Conservation (phyloP, 23 red algal genomes). For the Gracilaria domingensis region DNA sequence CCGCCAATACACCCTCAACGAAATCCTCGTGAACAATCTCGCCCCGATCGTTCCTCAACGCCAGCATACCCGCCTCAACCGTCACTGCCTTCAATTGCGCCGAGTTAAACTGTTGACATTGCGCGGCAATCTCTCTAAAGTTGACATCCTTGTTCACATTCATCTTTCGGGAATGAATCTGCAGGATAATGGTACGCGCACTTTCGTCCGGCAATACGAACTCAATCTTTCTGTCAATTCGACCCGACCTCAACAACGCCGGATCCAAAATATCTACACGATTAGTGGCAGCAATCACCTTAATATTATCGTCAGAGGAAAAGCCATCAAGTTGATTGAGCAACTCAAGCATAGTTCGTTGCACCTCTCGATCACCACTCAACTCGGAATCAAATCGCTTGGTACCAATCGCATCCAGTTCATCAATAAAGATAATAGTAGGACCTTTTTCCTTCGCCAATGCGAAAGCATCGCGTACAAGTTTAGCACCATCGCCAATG, state of each 20-base stretch:
- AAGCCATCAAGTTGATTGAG: conserved; percentile 99
- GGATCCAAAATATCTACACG: conserved; percentile 99
- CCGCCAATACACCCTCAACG: conserved; percentile 94
- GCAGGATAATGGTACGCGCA: conserved; percentile 92
- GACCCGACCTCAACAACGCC: conserved; percentile 90
- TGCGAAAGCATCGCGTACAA: conserved; percentile 99
- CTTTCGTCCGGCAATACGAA: conserved; percentile 96
- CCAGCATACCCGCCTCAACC: conserved; percentile 96
- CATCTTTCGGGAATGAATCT: conserved; percentile 99
- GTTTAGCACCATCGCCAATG: conserved; percentile 98
- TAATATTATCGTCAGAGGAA: conserved; percentile 87
- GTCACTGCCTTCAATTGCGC: conserved; percentile 98
- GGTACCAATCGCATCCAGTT: conserved; percentile 99
- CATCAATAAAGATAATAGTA: conserved; percentile 99
- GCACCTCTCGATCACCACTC: conserved; percentile 97
- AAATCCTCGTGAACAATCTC: conserved; percentile 99
- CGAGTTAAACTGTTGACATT: conserved; percentile 96
- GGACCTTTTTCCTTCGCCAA: conserved; percentile 98
- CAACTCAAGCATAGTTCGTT: conserved; percentile 99
- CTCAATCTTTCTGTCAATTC: conserved; percentile 99
- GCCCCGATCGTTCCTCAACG: conserved; percentile 84
- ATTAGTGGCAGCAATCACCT: conserved; percentile 97
- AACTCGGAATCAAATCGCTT: conserved; percentile 99
- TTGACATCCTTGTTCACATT: conserved; percentile 96
- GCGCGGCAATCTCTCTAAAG: conserved; percentile 93